phyloP scores from a whole-genome alignment of 2,329 filamentous ascomycete genomes.

The Ascochyta koolunga region DNA sequence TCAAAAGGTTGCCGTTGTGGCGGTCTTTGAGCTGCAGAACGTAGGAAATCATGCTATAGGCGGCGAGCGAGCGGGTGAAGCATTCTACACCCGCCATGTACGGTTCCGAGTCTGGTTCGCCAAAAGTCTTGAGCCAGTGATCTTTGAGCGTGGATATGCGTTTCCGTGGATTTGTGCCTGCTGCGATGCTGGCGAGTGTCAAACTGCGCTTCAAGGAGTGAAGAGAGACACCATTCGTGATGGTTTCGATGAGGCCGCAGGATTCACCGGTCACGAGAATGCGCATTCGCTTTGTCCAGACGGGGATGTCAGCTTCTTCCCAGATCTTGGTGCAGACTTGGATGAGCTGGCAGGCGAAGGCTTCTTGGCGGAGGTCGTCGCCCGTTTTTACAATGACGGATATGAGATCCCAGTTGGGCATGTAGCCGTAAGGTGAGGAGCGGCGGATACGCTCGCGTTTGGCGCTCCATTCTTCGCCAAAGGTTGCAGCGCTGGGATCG shows the following conservation, averaged over 20 bases:
- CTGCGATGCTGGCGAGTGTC: slow-evolving; percentile 75
- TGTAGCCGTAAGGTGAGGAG: slow-evolving; percentile 84
- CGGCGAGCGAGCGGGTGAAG: slow-evolving; percentile 81
- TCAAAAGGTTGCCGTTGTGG: slow-evolving; percentile 85
- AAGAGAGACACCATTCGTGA: slow-evolving; percentile 85
- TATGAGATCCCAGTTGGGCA: slow-evolving; percentile 88
- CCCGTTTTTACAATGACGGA: slow-evolving; percentile 90
- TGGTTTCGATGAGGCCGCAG: slow-evolving; percentile 84
- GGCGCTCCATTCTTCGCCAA: slow-evolving; percentile 83
- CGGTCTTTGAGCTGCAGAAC: slow-evolving; percentile 83
- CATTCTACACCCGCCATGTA: slow-evolving; percentile 76
- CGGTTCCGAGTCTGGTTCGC: slow-evolving; percentile 69
- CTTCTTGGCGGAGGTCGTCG: slow-evolving; percentile 81
- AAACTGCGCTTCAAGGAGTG: slow-evolving; percentile 84
- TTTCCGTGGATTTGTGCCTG: slow-evolving; percentile 73
- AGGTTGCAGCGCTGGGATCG: slow-evolving; percentile 83
- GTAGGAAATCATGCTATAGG: slow-evolving; percentile 85
- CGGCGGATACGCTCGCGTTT: slow-evolving; percentile 85
- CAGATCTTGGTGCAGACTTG: slow-evolving; percentile 82
- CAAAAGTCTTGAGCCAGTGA: slow-evolving; percentile 81
- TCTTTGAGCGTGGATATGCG: slow-evolving; percentile 81
- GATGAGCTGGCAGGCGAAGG: slow-evolving; percentile 86
- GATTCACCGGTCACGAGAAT: slow-evolving; percentile 86
- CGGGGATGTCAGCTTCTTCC: slow-evolving; percentile 73
- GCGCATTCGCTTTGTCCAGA: slow-evolving; percentile 90